Percentiles rank a stretch among this genome's conserved stretches.
Evolutionary conservation across 2,329 filamentous ascomycete species (phyloP).

Genomic region (Claviceps pazoutovae): DNA sequence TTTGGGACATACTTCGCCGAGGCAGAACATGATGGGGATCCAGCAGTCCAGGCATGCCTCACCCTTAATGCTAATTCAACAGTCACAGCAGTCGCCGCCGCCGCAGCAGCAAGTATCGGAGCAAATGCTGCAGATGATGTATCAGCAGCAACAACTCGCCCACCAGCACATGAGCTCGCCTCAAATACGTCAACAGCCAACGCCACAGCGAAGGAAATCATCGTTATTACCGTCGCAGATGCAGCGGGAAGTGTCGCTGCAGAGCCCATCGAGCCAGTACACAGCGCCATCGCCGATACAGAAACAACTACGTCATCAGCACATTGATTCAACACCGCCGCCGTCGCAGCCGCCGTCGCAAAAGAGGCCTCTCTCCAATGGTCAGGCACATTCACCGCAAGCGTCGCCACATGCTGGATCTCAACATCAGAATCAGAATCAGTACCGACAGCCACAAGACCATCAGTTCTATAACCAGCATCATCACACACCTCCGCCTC

Average conservation of each 20-base stretch:
- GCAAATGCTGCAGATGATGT: constrained; percentile 7
- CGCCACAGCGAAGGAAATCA: constrained; percentile 7
- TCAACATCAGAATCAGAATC: constrained; percentile 1
- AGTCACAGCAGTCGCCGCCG: constrained; percentile 4
- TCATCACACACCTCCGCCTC: constrained; percentile 5
- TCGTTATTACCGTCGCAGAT: constrained; percentile 7
- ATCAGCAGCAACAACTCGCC: constrained; percentile 8
- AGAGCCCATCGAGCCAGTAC: constrained; percentile 5
- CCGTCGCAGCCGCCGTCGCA: constrained; percentile 2
- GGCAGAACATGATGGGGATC: constrained; percentile 1
- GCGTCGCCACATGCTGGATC: constrained; percentile 7
- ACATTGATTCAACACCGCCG: constrained; percentile 7
- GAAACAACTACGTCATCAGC: constrained; percentile 17
- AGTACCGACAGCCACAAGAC: neutral
- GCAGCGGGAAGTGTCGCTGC: constrained; percentile 7
- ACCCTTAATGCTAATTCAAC: neutral
- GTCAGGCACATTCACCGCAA: constrained; percentile 15
- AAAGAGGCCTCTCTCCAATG: constrained; percentile 6
- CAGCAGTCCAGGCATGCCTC: constrained; percentile 6
- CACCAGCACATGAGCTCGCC: constrained; percentile 7
- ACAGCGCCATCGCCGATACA: constrained; percentile 7
- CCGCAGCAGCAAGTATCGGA: constrained; percentile 4
- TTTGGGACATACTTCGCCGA: constrained; percentile 2
- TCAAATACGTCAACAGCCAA: constrained; percentile 10
- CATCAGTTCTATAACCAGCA: neutral